Conservation (phyloP, 73 alveolate genomes). For the Blepharisma japonicum region DNA sequence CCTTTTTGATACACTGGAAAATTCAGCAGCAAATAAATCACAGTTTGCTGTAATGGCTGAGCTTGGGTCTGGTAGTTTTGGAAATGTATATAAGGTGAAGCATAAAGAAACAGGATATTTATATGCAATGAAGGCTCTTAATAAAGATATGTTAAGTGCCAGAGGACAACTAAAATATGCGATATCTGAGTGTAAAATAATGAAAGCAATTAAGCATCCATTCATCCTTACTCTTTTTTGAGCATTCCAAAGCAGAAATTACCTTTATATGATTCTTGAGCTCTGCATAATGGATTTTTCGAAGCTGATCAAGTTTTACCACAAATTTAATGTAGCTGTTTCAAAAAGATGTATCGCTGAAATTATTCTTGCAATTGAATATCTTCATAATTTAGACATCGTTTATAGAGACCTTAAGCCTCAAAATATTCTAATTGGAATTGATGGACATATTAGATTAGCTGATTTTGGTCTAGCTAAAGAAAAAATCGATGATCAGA, state of each 20-base stretch:
- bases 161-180: constrained; percentile 75
- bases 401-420: constrained; percentile 61
- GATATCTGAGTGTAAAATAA: constrained; percentile 71
- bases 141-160: constrained; percentile 65
- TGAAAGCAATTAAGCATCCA: constrained; percentile 73
- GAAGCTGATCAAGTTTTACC: constrained; percentile 44
- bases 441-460: constrained; percentile 57
- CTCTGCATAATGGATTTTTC: constrained; percentile 66
- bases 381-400: constrained; percentile 48
- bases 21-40: constrained; percentile 22
- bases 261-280: constrained; percentile 82
- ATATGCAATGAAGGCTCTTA: constrained; percentile 81
- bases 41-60: constrained; percentile 52
- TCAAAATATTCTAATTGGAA: constrained; percentile 50
- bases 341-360: constrained; percentile 53
- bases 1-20: constrained; percentile 19
- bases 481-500: constrained; percentile 49
- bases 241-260: constrained; percentile 75
- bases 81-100: constrained; percentile 86
- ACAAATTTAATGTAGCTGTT: constrained; percentile 52
- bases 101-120: constrained; percentile 65
- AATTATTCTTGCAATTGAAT: constrained; percentile 55
- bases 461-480: constrained; percentile 62
- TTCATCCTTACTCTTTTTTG: constrained; percentile 75
- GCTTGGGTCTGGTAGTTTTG: constrained; percentile 83